phyloP scores from a whole-genome alignment of 768 basidiomycete genomes.

The Tephrocybe sp. region DNA sequence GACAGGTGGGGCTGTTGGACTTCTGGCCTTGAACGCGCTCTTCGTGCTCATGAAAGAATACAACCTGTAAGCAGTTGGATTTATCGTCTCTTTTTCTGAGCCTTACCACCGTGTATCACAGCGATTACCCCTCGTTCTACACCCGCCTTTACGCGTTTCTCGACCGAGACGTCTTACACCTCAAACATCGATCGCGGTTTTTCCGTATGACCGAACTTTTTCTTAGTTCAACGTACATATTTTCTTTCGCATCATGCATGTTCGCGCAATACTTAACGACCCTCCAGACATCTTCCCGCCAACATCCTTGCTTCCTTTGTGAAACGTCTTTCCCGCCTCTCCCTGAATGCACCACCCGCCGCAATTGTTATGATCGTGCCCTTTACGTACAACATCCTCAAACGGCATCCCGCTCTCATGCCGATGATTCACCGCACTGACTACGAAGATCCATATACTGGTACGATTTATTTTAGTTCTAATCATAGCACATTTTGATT shows the following conservation, averaged over 20 bases:
- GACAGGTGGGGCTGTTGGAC: conserved; percentile 76
- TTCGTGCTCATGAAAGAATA: conserved; percentile 91
- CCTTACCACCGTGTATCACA: conserved; percentile 26
- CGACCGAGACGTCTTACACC: conserved; percentile 83
- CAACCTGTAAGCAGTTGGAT: conserved; percentile 66
- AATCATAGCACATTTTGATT: background rate
- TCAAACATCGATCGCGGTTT: conserved; percentile 91
- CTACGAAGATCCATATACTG: conserved; percentile 32
- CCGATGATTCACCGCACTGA: conserved; percentile 78
- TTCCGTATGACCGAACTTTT: conserved; percentile 91
- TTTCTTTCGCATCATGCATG: background rate
- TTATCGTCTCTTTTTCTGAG: background rate
- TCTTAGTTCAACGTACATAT: conserved; percentile 76
- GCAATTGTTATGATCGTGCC: conserved; percentile 90
- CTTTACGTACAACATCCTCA: conserved; percentile 92
- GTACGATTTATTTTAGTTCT: conserved; percentile 18
- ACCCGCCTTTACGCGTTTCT: conserved; percentile 87
- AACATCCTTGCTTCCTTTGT: conserved; percentile 93
- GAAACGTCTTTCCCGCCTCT: conserved; percentile 84
- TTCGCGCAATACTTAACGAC: background rate
- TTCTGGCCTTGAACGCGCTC: conserved; percentile 88
- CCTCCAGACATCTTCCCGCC: conserved; percentile 72
- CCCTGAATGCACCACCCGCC: conserved; percentile 83
- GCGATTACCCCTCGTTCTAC: conserved; percentile 96
- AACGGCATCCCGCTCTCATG: conserved; percentile 90